A percentile compares a stretch with the other conserved stretches of the same genome.
Conservation (phyloP, 1,284 basidiomycete species). For the Xanthoconium separans region DNA sequence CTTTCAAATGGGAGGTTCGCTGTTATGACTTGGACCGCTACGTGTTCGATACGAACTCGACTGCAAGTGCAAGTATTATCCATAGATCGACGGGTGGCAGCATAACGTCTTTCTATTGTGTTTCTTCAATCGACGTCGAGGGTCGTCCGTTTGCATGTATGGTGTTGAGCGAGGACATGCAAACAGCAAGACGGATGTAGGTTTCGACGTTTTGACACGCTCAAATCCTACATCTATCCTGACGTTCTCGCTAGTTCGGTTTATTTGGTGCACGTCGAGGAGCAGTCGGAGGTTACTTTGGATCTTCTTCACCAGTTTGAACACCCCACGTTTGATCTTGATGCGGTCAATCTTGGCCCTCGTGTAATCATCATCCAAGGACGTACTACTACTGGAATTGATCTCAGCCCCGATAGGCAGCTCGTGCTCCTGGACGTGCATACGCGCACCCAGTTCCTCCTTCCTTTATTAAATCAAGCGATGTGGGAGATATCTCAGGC, state of each 20-base stretch:
- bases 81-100: conserved; percentile 7
- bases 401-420: not conserved
- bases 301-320: conserved; percentile 18
- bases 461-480: not conserved
- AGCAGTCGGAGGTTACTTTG: conserved; percentile 6
- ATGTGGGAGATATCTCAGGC: not conserved
- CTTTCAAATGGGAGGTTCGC: conserved; percentile 14
- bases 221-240: not conserved
- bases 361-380: conserved; percentile 12
- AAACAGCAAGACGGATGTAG: conserved; percentile 4
- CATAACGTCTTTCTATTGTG: conserved; percentile 10
- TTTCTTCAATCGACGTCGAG: conserved; percentile 17
- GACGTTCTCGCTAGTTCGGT: conserved; percentile 12
- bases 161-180: conserved; percentile 8
- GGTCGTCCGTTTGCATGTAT: conserved; percentile 19
- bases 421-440: conserved; percentile 21
- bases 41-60: conserved; percentile 4
- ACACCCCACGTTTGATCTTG: not conserved
- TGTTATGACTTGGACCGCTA: conserved; percentile 17
- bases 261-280: conserved; percentile 7
- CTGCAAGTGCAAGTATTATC: conserved; percentile 10
- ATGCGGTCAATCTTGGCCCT: conserved; percentile 15
- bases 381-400: not conserved
- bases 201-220: not conserved
- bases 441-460: not conserved